phyloP scores from a whole-genome alignment of 306 rosid species.

The Sechiopsis laciniata region DNA sequence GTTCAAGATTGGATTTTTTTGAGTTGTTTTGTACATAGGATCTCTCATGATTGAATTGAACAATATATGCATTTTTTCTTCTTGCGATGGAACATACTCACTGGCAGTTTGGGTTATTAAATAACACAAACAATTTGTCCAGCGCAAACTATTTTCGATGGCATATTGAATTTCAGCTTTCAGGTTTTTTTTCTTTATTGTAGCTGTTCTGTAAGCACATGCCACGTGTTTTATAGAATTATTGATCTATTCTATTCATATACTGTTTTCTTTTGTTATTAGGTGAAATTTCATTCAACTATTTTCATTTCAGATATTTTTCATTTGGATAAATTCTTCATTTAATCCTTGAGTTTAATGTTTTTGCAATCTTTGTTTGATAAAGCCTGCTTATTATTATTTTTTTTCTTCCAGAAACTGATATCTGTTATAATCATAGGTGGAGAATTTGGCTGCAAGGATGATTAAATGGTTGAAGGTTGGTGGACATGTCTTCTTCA shows the following conservation, averaged over 20 bases:
- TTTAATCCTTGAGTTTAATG: neutral
- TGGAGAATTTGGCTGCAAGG: conserved; percentile 57
- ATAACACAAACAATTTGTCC: neutral
- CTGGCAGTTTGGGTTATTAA: neutral
- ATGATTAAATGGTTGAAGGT: conserved; percentile 87
- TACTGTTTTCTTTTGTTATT: neutral
- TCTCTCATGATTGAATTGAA: neutral
- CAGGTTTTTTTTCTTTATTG: neutral
- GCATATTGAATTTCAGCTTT: neutral
- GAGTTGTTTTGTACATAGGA: too few species aligned
- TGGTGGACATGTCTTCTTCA: conserved; percentile 72
- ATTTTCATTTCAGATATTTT: neutral
- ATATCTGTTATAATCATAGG: conserved; percentile 36
- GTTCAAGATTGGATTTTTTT: neutral
- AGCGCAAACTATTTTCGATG: neutral
- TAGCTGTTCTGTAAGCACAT: neutral
- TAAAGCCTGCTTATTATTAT: neutral
- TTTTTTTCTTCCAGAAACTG: neutral
- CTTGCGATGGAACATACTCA: neutral
- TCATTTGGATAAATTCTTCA: neutral
- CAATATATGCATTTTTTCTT: neutral
- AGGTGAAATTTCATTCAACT: neutral
- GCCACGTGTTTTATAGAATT: neutral
- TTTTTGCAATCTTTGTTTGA: neutral
- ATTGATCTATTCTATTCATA: neutral